phyloP scores from a whole-genome alignment of 2,329 filamentous ascomycete genomes.

The Sphaceloma murrayae region DNA sequence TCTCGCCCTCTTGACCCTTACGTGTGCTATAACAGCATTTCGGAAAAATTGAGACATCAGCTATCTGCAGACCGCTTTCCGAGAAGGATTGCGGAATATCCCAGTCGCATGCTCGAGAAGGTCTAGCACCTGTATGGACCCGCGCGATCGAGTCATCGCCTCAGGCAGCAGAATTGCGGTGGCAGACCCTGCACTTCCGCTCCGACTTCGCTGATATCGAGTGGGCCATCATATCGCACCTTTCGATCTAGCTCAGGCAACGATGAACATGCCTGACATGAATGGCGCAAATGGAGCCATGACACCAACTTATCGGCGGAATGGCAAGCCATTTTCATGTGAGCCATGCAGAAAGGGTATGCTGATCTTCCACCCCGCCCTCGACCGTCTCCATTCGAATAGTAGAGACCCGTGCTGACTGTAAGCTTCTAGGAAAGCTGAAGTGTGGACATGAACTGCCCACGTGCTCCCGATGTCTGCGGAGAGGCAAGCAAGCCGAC shows the following conservation, averaged over 20 bases:
- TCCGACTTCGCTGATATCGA: constrained; percentile 12
- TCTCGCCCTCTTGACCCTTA: too few species aligned
- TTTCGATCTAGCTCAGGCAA: constrained; percentile 9
- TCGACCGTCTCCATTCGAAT: neutral
- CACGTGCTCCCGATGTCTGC: constrained; percentile 27
- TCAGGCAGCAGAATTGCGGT: constrained; percentile 12
- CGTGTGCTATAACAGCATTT: too few species aligned
- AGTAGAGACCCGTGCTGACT: constrained; percentile 6
- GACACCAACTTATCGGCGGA: constrained; percentile 23
- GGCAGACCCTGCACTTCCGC: neutral
- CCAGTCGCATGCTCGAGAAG: neutral
- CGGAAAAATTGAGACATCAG: too few species aligned
- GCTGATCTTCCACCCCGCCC: constrained; percentile 8
- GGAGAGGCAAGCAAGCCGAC: constrained; percentile 25
- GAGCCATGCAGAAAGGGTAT: constrained; percentile 24
- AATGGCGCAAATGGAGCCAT: constrained; percentile 8
- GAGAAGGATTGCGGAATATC: too few species aligned
- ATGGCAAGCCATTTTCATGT: constrained; percentile 30
- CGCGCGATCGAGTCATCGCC: neutral
- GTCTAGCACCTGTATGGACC: constrained; percentile 3
- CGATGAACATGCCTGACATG: constrained; percentile 6
- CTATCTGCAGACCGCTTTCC: too few species aligned
- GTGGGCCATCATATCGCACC: neutral
- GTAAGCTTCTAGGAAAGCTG: constrained; percentile 25
- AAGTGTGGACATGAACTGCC: constrained; percentile 28